Evolutionary conservation across 768 basidiomycete genomes (phyloP).

Genomic region (Phanerochaete carnosa): DNA sequence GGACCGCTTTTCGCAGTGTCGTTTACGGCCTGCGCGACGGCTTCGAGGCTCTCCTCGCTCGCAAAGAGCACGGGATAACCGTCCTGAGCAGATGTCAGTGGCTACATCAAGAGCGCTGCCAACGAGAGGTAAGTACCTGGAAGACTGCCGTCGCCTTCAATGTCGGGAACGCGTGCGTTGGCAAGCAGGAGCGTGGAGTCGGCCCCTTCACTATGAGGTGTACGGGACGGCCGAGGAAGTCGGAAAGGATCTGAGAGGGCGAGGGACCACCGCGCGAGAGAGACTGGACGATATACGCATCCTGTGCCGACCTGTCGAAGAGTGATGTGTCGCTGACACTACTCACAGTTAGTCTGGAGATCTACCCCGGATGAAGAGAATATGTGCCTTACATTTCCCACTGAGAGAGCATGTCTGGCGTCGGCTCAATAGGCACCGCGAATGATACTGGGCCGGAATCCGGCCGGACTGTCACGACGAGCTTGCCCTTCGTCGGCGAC

Average conservation of each 20-base stretch:
- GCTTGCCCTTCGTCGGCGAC: conserved; percentile 42
- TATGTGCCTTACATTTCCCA: conserved; percentile 54
- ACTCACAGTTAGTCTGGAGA: conserved; percentile 30
- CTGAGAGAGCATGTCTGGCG: conserved; percentile 38
- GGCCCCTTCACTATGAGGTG: conserved; percentile 69
- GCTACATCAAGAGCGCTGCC: background rate
- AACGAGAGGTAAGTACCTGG: conserved; percentile 8
- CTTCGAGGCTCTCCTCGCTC: conserved; percentile 60
- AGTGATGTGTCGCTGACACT: conserved; percentile 47
- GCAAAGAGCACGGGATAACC: conserved; percentile 67
- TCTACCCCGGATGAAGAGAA: background rate
- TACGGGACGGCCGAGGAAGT: conserved; percentile 59
- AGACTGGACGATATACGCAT: conserved; percentile 65
- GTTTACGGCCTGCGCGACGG: conserved; percentile 49
- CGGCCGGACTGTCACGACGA: conserved; percentile 58
- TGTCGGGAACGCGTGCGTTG: conserved; percentile 55
- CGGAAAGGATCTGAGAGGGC: conserved; percentile 54
- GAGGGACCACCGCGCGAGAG: conserved; percentile 31
- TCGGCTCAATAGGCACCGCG: conserved; percentile 55
- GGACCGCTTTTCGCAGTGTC: conserved; percentile 42
- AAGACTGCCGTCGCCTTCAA: conserved; percentile 53
- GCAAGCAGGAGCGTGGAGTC: conserved; percentile 42
- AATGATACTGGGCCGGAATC: conserved; percentile 57
- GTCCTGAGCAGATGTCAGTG: conserved; percentile 42
- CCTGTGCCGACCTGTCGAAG: conserved; percentile 44